Conservation (phyloP, 768 basidiomycete genomes). For the Psilocybe azurescens region DNA sequence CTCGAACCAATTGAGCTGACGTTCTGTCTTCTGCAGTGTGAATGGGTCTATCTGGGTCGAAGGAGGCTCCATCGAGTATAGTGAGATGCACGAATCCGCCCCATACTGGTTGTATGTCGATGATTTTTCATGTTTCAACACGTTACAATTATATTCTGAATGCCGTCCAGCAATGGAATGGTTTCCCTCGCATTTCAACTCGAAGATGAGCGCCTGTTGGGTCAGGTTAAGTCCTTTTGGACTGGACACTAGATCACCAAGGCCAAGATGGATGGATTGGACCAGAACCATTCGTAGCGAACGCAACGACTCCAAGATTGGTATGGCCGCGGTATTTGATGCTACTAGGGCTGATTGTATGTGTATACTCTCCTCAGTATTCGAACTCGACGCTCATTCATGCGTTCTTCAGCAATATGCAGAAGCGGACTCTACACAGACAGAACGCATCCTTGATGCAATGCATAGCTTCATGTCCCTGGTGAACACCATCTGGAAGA, state of each 20-base stretch:
- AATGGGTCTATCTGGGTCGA: constrained; percentile 49
- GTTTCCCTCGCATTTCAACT: constrained; percentile 48
- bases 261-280: constrained; percentile 48
- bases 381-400: neutral
- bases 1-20: neutral
- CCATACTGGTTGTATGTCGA: constrained; percentile 49
- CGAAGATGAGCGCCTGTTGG: constrained; percentile 39
- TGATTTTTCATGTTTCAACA: neutral
- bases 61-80: constrained; percentile 47
- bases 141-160: neutral
- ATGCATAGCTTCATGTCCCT: constrained; percentile 43
- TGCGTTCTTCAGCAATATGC: constrained; percentile 41
- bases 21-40: constrained; percentile 27
- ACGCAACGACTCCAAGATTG: constrained; percentile 41
- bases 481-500: constrained; percentile 40
- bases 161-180: constrained; percentile 39
- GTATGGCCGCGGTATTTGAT: constrained; percentile 49
- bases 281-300: constrained; percentile 41
- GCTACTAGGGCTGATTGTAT: constrained; percentile 41
- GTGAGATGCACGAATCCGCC: constrained; percentile 48
- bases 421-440: constrained; percentile 43
- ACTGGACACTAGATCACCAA: constrained; percentile 43
- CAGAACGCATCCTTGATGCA: constrained; percentile 39
- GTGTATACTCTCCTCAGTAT: constrained; percentile 11
- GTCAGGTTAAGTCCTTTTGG: constrained; percentile 43